Percentiles rank a stretch among this genome's conserved stretches.
phyloP scores from a whole-genome alignment of 345 rosid species.

The Ceriops tagal region DNA sequence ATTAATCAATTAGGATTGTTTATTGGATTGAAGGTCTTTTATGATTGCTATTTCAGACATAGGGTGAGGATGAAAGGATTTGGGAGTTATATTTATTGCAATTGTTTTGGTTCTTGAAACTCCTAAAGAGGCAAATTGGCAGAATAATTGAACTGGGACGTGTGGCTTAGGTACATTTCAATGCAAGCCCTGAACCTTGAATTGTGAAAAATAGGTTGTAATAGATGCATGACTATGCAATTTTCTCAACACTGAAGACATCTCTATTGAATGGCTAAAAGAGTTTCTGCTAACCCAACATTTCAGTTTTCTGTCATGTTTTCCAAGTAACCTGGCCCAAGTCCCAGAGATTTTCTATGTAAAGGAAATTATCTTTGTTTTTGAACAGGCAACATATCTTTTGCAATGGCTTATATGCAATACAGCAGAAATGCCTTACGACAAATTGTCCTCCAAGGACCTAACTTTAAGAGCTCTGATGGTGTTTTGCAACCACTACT shows the following conservation, averaged over 20 bases:
- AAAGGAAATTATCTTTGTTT: neutral
- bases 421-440: conserved; percentile 42
- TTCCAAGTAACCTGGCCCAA: too few relatives aligned
- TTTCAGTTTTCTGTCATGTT: too few relatives aligned
- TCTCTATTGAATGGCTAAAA: too few relatives aligned
- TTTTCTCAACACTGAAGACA: neutral
- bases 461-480: conserved; percentile 27
- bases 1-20: too few relatives aligned
- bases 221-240: conserved; percentile 2
- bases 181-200: too few relatives aligned
- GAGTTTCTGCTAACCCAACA: too few relatives aligned
- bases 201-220: too few relatives aligned
- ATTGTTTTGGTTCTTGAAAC: conserved; percentile 34
- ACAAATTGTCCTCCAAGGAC: conserved; percentile 33
- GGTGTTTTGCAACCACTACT: conserved; percentile 51
- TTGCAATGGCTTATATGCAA: conserved; percentile 39
- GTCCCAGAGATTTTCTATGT: neutral
- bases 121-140: conserved; percentile 28
- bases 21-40: neutral
- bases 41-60: conserved; percentile 16
- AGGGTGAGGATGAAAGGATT: conserved; percentile 21
- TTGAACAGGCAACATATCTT: conserved; percentile 3
- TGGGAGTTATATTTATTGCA: conserved; percentile 22
- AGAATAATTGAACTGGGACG: too few relatives aligned
- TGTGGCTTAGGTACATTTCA: too few relatives aligned